Evolutionary conservation across 2,329 filamentous ascomycete species (phyloP).

Genomic region (Phyllosticta ampelicida): DNA sequence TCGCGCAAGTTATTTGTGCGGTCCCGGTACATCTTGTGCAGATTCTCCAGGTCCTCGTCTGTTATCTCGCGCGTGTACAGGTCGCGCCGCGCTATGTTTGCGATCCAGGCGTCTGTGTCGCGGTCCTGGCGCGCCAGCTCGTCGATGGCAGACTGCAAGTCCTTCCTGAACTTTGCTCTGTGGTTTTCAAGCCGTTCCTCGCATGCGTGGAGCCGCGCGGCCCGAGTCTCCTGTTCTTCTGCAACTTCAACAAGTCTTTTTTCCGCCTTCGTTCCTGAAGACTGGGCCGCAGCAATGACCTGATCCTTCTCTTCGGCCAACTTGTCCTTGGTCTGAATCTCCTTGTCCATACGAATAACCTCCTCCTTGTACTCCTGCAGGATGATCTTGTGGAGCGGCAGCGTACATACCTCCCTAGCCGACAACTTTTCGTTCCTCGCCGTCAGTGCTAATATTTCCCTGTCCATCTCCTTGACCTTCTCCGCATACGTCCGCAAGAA

Average conservation of each 20-base stretch:
- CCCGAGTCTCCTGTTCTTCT: not conserved
- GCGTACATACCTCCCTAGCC: not conserved
- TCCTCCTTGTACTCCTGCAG: not conserved
- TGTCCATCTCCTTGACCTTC: not conserved
- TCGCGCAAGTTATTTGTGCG: not conserved
- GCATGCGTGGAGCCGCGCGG: not conserved
- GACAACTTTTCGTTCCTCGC: not conserved
- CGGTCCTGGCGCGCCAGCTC: not conserved
- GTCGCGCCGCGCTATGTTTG: not conserved
- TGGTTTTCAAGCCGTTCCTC: not conserved
- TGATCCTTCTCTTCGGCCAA: not conserved
- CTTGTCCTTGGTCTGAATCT: not conserved
- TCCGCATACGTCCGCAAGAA: conserved; percentile 60
- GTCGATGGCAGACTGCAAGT: not conserved
- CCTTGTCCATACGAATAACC: not conserved
- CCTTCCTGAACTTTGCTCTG: not conserved
- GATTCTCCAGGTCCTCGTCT: not conserved
- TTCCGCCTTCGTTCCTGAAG: not conserved
- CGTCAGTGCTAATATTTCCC: not conserved
- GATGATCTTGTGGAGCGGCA: not conserved
- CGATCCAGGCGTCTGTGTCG: not conserved
- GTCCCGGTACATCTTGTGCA: not conserved
- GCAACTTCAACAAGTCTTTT: not conserved
- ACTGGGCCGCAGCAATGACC: not conserved
- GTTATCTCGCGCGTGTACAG: not conserved